Conservation (phyloP, 169 alveolate species). For the Eimeria sp. region DNA sequence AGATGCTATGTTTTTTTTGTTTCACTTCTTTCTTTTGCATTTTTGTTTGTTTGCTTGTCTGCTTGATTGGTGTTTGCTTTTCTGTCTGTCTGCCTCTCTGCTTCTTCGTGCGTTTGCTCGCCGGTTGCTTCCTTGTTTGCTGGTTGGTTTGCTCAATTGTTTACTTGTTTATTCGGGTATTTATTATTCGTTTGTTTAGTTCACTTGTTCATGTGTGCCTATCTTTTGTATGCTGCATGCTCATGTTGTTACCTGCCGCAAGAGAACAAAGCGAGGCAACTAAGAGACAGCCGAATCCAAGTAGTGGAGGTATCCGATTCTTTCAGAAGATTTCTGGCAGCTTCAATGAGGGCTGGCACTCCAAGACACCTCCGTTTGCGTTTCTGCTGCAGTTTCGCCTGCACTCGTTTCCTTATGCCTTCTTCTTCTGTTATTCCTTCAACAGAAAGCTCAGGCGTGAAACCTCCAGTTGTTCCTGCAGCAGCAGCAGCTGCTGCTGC, state of each 20-base stretch:
- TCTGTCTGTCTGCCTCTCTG: background rate
- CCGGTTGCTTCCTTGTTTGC: background rate
- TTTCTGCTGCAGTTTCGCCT: background rate
- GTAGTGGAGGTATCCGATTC: background rate
- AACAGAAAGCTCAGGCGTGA: background rate
- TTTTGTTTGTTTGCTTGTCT: background rate
- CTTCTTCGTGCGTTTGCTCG: background rate
- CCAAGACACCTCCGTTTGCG: constrained; percentile 19
- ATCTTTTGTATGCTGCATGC: too few relatives aligned
- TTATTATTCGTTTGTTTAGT: background rate
- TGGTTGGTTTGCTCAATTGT: background rate
- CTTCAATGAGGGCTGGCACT: background rate
- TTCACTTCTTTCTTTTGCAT: background rate
- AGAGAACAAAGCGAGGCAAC: background rate
- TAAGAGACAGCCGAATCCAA: background rate
- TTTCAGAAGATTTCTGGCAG: background rate
- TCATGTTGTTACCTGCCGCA: background rate
- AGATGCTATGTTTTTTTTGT: background rate
- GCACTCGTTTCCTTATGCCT: background rate
- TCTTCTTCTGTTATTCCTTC: background rate
- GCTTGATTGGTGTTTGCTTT: background rate
- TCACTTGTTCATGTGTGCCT: too few relatives aligned
- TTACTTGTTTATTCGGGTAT: background rate
- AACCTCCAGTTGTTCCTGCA: background rate
- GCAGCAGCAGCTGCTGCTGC: background rate